Evolutionary conservation across 228 moss, liverwort and hornwort species (phyloP), one percentile per base, ranked within the genome.

Genomic region (Sphagnum fallax): DNA sequence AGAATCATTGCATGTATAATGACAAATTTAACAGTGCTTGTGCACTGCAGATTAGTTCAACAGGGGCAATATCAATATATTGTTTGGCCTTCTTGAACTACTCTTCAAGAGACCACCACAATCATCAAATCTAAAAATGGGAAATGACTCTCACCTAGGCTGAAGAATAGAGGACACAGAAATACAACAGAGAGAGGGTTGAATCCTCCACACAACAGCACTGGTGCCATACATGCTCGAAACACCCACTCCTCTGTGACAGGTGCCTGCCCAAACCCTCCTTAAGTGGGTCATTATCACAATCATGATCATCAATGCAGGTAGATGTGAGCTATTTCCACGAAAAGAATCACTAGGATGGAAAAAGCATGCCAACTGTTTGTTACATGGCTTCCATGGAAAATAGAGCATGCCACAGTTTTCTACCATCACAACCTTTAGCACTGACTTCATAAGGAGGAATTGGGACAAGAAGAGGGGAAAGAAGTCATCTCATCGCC

Each of bases 231-330:
- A 84, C 98, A 98, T 64, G 89, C 94, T 83, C 98, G 89, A 74
- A 98, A 98, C 72, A 98, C 98, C 84, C 92, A 88, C 70, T 98
- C 98, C 87, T 98, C 98, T 7, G 98, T 92, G 67, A 98, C 64
- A 62, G 98, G 98, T 75, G 94, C 98, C 97, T 96, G 89, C 74
- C 13, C 72, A 74, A 75, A 70, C 67, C 61, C 18, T 15, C 48
- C 16, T n/a, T 8, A 64, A 60, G 13, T 60, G 60, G 15, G 15
- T 15, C 13, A 15, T 60, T 60, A 11, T 60, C 13, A 60, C 2
- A 60, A 60, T 60, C 60, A 60, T 12, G 60, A 60, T 11, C 12
- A 2, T 60, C 60, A 15, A 15, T 15, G 13, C 60, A 60, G 12
- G 60, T 60, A 60, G 60, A 15, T 11, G 60, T 15, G 2, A 12